phyloP scores from a whole-genome alignment of 2,329 filamentous ascomycete species.

The Stemphylium beticola region DNA sequence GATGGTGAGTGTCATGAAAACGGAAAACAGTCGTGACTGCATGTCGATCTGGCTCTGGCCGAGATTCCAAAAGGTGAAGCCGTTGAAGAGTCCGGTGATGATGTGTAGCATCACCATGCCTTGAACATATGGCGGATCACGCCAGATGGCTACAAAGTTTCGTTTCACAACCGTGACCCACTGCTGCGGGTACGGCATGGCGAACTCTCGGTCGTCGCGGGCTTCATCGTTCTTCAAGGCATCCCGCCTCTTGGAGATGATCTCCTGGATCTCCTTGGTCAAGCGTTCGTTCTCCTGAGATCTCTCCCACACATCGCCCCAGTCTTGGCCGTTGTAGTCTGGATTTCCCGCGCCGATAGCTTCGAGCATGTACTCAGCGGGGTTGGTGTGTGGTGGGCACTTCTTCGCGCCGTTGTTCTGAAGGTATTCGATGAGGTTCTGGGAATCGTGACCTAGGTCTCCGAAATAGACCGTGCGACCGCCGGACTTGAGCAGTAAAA shows the following conservation, averaged over 20 bases:
- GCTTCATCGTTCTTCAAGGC: constrained; percentile 42
- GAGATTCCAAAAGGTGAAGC: constrained; percentile 58
- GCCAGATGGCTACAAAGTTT: constrained; percentile 66
- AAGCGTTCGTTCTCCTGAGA: constrained; percentile 49
- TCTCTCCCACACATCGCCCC: constrained; percentile 54
- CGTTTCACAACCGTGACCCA: constrained; percentile 51
- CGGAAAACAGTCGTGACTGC: constrained; percentile 71
- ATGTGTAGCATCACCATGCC: constrained; percentile 59
- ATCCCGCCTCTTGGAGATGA: constrained; percentile 45
- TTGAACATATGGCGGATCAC: constrained; percentile 70
- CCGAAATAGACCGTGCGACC: constrained; percentile 73
- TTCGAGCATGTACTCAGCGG: constrained; percentile 61
- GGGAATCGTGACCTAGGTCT: constrained; percentile 55
- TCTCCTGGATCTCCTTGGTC: constrained; percentile 50
- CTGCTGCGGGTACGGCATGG: constrained; percentile 52
- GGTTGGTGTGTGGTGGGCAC: constrained; percentile 60
- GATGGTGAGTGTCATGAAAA: constrained; percentile 80
- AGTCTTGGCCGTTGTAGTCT: constrained; percentile 53
- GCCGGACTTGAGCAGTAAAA: constrained; percentile 68
- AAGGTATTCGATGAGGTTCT: constrained; percentile 57
- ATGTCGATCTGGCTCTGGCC: constrained; percentile 51
- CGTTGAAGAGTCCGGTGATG: constrained; percentile 56
- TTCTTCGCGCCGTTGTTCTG: constrained; percentile 59
- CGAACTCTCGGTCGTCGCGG: constrained; percentile 54
- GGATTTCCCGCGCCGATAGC: constrained; percentile 53